Evolutionary conservation across 129 eudicot species (phyloP), one percentile per base, ranked within the genome.

Genomic region (Arctium lappa): DNA sequence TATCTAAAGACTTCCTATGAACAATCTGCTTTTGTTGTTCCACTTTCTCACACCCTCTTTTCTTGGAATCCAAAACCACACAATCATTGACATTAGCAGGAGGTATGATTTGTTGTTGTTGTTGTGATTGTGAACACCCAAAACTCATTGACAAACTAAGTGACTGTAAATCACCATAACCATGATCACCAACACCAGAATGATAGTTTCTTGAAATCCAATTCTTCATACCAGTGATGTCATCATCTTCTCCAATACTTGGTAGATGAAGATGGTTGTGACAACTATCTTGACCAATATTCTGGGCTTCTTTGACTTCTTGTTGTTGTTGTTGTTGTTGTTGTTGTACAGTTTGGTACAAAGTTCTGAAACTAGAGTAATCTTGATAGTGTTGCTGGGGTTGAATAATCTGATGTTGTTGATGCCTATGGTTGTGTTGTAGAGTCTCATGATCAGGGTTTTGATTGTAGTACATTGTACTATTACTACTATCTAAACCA

Each of bases 1-100:
- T 91, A 73, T 94, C 98, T 7, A 94, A 83, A 81, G 97, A 94
- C 82, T 94, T 94, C 85, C 98, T 89, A 71, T 94, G 98, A 90
- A 92, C 91, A 86, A 94, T 86, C 83, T 87, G 91, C 88, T 92
- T 89, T 27, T 88, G 92, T 34, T 83, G 88, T 10, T 91, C 90
- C 60, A 89, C 89, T 62, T 89, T 94, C 30, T 86, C 97, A 75
- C 89, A 77, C 15, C 91, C 93, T 80, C 98, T 91, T 84, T 94
- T 94, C 91, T 91, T 94, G 1, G 86, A 84, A 63, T 94, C 98
- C 87, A 88, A 65, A 18, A 84, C 96, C 88, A 89, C 75, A 78
- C 83, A 85, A 63, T 90, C 93, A 60, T 81, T 73, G 33, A 80
- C 83, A 72, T 80, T 86, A 77, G 72, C 66, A 39, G 72, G 30